Conservation (phyloP, 495 filamentous ascomycete genomes). For the Trichoderma erinaceum region DNA sequence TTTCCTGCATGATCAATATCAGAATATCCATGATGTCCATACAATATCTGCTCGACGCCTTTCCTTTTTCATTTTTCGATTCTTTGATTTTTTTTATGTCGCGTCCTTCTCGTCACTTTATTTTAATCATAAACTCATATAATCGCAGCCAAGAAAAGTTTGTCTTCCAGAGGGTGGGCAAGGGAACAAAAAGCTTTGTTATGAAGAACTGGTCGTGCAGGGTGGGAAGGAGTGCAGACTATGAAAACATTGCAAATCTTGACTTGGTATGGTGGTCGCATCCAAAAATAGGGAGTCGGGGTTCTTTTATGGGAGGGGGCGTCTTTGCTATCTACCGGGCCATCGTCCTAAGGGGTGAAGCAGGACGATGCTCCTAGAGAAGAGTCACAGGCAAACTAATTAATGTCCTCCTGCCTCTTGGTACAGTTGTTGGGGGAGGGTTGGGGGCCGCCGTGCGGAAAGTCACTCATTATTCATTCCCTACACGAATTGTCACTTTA, state of each 20-base stretch:
- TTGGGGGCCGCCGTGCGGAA: slow-evolving; percentile 12
- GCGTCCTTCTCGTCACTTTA: slow-evolving; percentile 33
- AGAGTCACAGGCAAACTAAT: not conserved
- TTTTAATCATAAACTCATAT: slow-evolving; percentile 49
- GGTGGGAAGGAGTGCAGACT: slow-evolving; percentile 10
- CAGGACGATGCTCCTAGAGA: not conserved
- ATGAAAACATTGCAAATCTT: slow-evolving; percentile 7
- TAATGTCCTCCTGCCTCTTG: not conserved
- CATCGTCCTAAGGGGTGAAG: not conserved
- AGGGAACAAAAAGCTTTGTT: not conserved
- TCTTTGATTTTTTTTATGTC: slow-evolving; percentile 27
- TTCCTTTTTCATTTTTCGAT: slow-evolving; percentile 28
- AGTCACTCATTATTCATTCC: slow-evolving; percentile 13
- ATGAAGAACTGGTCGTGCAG: slow-evolving; percentile 11
- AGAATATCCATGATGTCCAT: slow-evolving; percentile 41
- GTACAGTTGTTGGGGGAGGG: slow-evolving; percentile 11
- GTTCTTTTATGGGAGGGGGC: not conserved
- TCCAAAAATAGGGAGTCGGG: not conserved
- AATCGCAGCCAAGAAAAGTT: slow-evolving; percentile 26
- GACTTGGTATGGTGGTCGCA: slow-evolving; percentile 11
- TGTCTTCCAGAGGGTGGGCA: not conserved
- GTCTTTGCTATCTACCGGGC: not conserved
- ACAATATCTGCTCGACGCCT: slow-evolving; percentile 44
- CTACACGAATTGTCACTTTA: slow-evolving; percentile 12
- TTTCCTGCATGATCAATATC: slow-evolving; percentile 39